These are phyloP conservation scores for Russula abietina DNA, from an alignment of 768 basidiomycete genomes.

Conservation along the genomic window DNA sequence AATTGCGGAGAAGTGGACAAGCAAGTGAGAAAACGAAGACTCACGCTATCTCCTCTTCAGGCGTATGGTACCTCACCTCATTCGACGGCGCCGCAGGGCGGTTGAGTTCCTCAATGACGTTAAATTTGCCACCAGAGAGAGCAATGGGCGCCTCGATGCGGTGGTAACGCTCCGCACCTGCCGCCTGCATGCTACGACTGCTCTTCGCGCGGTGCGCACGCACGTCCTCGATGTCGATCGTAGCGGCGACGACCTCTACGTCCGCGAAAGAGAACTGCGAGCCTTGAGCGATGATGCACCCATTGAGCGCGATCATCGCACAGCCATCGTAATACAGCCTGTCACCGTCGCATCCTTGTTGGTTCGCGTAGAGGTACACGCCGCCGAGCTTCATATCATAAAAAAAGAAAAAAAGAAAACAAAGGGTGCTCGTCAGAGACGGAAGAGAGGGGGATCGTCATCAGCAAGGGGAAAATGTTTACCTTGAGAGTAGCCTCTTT, in stretches of 20 bases:
- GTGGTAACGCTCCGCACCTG: slow-evolving; percentile 64
- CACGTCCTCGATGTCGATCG: slow-evolving; percentile 95
- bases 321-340: slow-evolving; percentile 97
- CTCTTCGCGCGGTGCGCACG: slow-evolving; percentile 80
- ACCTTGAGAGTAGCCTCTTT: slow-evolving; percentile 96
- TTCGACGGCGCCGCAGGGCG: slow-evolving; percentile 28
- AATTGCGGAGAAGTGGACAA: too few species aligned
- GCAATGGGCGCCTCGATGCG: slow-evolving; percentile 79
- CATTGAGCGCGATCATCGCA: slow-evolving; percentile 93
- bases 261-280: slow-evolving; percentile 94
- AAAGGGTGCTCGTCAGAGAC: not conserved
- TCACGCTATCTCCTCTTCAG: slow-evolving; percentile 97
- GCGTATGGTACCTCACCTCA: slow-evolving; percentile 68
- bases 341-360: slow-evolving; percentile 98
- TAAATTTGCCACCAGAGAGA: slow-evolving; percentile 68
- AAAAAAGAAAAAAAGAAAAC: not conserved
- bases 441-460: not conserved
- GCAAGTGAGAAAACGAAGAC: not conserved
- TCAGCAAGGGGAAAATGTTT: not conserved
- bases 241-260: slow-evolving; percentile 94
- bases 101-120: slow-evolving; percentile 41
- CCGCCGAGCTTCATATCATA: slow-evolving; percentile 75
- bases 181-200: slow-evolving; percentile 88
- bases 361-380: slow-evolving; percentile 96
- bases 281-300: slow-evolving; percentile 87